Evolutionary conservation across 1,139 yeast genomes (phyloP).

Genomic region (Taiozyma sp.): DNA sequence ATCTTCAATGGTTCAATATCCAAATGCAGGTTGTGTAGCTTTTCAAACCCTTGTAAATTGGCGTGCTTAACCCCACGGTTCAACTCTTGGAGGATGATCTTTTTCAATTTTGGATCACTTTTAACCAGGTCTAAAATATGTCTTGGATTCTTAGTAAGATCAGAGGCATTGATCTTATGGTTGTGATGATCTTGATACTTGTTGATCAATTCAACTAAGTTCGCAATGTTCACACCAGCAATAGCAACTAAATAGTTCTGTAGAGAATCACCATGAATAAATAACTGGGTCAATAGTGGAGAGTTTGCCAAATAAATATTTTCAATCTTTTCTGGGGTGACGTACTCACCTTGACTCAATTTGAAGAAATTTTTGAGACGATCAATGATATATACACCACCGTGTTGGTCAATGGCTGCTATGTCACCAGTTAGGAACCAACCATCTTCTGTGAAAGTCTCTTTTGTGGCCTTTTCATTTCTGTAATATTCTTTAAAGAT

Average conservation of each 20-base stretch:
- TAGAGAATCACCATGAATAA: constrained; percentile 53
- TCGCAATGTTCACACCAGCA: constrained; percentile 42
- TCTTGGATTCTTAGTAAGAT: constrained; percentile 8
- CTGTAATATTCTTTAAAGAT: constrained; percentile 53
- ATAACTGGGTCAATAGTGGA: constrained; percentile 44
- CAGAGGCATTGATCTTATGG: constrained; percentile 3
- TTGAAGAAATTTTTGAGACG: constrained; percentile 68
- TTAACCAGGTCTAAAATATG: constrained; percentile 19
- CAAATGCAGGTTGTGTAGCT: constrained; percentile 41
- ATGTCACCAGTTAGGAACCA: constrained; percentile 68
- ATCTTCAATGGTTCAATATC: constrained; percentile 47
- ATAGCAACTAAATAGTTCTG: constrained; percentile 51
- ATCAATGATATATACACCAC: constrained; percentile 51
- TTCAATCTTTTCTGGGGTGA: constrained; percentile 68
- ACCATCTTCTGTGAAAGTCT: constrained; percentile 50
- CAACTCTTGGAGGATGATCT: constrained; percentile 15
- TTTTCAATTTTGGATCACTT: constrained; percentile 18
- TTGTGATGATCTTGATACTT: constrained; percentile 1
- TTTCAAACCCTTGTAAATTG: constrained; percentile 36
- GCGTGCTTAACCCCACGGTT: constrained; percentile 17
- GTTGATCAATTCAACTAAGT: constrained; percentile 11
- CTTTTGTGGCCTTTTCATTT: constrained; percentile 43
- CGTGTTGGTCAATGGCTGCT: constrained; percentile 43
- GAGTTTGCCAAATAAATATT: constrained; percentile 46
- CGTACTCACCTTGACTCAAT: constrained; percentile 66